Evolutionary conservation across 345 rosid genomes (phyloP), one percentile per base, ranked within the genome.

Genomic region (Barbarea vulgaris): DNA sequence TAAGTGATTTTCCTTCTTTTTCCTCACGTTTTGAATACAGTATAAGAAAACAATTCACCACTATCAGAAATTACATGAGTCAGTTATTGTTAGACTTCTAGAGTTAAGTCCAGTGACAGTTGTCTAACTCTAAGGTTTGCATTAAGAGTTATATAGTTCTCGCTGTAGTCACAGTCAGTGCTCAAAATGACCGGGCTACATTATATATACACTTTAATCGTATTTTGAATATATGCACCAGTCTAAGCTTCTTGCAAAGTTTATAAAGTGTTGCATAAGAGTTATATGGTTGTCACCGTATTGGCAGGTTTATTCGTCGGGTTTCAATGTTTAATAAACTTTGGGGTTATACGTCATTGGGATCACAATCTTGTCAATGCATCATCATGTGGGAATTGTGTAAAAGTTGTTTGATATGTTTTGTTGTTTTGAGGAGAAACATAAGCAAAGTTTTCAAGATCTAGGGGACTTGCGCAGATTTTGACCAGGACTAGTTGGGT

Each of bases 341-440:
- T 53, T 56, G 52, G 66, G 34, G 72, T 46, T 74, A 56, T 47
- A 25, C 65, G 66, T 65, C 63, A 59, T 6, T 67, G 24, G 69
- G 36, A 57, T 57, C 61, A 46, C 68, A 27, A n/a, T 75, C 73
- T 48, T 75, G 67, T 75, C 73, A 46, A 59, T 37, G 68, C 64
- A 58, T 58, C 64, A 33, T 58, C 25, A 18, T 18, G 41, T 67
- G 74, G 68, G 61, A 42, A 61, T 17, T 59, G 47, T 67, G 69
- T 50, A 28, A 36, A 36, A 36, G 41, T 66, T 66, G 73, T 57
- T 25, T 28, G 39, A 51, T 39, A 61, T 48, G 31, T 53, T 72
- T 57, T 67, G 61, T 41, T 75, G 69, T 68, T 59, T 51, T 68
- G 63, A 51, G 69, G 61, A 75, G 63, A 51, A 28, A 51, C 63